Percentiles rank a stretch among this genome's conserved stretches.
phyloP scores from a whole-genome alignment of 192 early-diverging fungal genomes.

The Ramicandelaber brevisporus region DNA sequence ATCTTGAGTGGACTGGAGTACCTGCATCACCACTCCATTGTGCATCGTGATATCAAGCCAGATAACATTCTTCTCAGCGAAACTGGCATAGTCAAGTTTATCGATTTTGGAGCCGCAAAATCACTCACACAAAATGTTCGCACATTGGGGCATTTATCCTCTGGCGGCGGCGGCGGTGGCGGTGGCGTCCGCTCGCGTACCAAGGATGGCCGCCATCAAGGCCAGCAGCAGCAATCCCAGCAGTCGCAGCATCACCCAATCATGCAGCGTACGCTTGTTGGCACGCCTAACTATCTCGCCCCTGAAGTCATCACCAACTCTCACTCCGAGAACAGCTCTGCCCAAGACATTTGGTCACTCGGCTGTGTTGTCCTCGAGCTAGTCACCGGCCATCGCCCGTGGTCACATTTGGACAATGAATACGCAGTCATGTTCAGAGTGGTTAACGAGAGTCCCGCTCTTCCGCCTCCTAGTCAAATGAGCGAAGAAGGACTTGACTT shows the following conservation, averaged over 20 bases:
- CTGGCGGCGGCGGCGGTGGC: too few species aligned
- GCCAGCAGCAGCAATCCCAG: not conserved
- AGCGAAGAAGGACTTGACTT: constrained; percentile 46
- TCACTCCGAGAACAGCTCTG: constrained; percentile 40
- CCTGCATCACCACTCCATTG: constrained; percentile 54
- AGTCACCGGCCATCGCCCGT: constrained; percentile 68
- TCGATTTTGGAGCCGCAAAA: constrained; percentile 81
- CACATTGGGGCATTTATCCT: too few species aligned
- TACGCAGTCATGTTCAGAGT: constrained; percentile 90
- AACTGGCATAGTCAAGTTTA: constrained; percentile 51
- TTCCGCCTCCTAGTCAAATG: constrained; percentile 42
- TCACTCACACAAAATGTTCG: constrained; percentile 44
- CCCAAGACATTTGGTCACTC: constrained; percentile 81
- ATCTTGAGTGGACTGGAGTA: constrained; percentile 66
- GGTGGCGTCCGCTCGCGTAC: constrained; percentile 6
- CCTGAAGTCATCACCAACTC: constrained; percentile 68
- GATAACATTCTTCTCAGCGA: constrained; percentile 68
- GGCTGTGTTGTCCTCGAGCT: constrained; percentile 82
- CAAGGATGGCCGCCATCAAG: constrained; percentile 4
- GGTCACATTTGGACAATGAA: constrained; percentile 75
- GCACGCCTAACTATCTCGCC: constrained; percentile 27
- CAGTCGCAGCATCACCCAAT: too few species aligned
- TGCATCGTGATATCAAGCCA: constrained; percentile 75
- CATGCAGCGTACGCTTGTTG: constrained; percentile 23
- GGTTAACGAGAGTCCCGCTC: constrained; percentile 40